Percentiles rank a stretch among this genome's conserved stretches.
Conservation (phyloP, 2,329 filamentous ascomycete genomes). For the Xylariaceae sp. region DNA sequence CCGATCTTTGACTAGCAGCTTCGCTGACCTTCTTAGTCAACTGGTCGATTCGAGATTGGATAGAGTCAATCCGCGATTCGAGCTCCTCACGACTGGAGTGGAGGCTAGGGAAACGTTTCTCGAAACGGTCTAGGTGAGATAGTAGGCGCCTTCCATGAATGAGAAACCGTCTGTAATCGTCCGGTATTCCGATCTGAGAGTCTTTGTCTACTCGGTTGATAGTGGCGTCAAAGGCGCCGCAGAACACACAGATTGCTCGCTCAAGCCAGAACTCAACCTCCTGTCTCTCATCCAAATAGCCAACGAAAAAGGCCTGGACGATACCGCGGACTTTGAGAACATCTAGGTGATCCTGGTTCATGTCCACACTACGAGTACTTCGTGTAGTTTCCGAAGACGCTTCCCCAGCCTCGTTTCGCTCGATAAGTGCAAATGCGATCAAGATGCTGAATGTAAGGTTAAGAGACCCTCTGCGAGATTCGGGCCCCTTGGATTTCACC, state of each 20-base stretch:
- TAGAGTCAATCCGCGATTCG: conserved; percentile 35
- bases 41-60: conserved; percentile 41
- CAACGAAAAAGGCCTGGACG: conserved; percentile 51
- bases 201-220: conserved; percentile 41
- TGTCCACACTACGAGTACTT: conserved; percentile 40
- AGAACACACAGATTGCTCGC: conserved; percentile 46
- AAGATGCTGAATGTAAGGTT: conserved; percentile 49
- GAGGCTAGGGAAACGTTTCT: conserved; percentile 32
- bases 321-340: conserved; percentile 49
- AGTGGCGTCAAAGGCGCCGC: conserved; percentile 46
- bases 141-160: conserved; percentile 48
- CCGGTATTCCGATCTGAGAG: conserved; percentile 42
- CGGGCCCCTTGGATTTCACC: conserved; percentile 41
- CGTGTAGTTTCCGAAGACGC: conserved; percentile 39
- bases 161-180: conserved; percentile 50
- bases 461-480: conserved; percentile 36
- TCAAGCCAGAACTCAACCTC: conserved; percentile 47
- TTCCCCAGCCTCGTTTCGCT: conserved; percentile 46
- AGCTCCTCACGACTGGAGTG: conserved; percentile 34
- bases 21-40: conserved; percentile 40
- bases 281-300: conserved; percentile 41
- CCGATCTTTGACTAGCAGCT: conserved; percentile 36
- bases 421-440: conserved; percentile 50
- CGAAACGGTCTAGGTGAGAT: conserved; percentile 40
- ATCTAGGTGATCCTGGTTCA: conserved; percentile 44